phyloP scores from a whole-genome alignment of 495 filamentous ascomycete species.

The Diplogelasinospora grovesii region DNA sequence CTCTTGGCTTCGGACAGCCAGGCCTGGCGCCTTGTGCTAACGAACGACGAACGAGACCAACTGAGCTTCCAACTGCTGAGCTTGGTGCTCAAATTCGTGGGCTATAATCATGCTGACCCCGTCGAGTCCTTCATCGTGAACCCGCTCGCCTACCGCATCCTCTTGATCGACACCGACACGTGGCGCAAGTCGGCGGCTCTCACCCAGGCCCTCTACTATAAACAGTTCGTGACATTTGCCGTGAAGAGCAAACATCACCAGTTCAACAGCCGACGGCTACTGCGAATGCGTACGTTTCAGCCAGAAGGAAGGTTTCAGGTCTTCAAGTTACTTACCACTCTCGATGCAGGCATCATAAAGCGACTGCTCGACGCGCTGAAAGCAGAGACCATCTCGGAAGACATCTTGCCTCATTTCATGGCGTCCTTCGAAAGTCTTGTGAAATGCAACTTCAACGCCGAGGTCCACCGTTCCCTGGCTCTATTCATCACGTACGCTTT shows the following conservation, averaged over 20 bases:
- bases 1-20: constrained; percentile 32
- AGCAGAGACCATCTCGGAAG: constrained; percentile 63
- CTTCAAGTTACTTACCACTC: constrained; percentile 13
- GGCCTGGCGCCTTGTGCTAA: constrained; percentile 31
- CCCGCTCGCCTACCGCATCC: constrained; percentile 82
- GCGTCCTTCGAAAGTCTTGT: constrained; percentile 70
- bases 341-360: constrained; percentile 69
- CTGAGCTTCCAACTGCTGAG: constrained; percentile 65
- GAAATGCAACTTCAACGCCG: constrained; percentile 68
- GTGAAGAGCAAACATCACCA: constrained; percentile 80
- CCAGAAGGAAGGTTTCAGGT: not conserved
- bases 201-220: constrained; percentile 83
- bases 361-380: constrained; percentile 85
- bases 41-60: constrained; percentile 52
- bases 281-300: constrained; percentile 75
- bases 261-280: constrained; percentile 80
- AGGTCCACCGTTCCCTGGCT: constrained; percentile 78
- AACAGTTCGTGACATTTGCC: constrained; percentile 80
- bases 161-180: constrained; percentile 85
- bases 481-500: constrained; percentile 90
- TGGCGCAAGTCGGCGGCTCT: constrained; percentile 72
- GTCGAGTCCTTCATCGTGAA: constrained; percentile 90
- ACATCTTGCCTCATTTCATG: constrained; percentile 67
- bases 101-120: constrained; percentile 69
- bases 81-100: constrained; percentile 76